Base-by-base conservation (phyloP, 2,329 filamentous ascomycete genomes). In the Gnomoniopsis sp. region DNA sequence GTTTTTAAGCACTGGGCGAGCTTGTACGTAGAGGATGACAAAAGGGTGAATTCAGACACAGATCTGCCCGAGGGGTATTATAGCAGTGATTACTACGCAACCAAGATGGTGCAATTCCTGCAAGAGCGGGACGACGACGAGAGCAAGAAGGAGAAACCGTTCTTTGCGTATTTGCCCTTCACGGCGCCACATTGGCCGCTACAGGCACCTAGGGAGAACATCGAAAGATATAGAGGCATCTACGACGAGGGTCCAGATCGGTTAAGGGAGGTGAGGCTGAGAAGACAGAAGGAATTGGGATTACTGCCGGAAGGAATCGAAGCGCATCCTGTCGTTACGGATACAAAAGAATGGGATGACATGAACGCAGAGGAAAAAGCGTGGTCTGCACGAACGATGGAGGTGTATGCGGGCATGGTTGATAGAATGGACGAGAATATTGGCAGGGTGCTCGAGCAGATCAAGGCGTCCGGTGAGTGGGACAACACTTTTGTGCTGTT, bases 401-500 rank as follows among this genome's bases (percentile, higher is more conserved):
- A 87, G 65, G 78, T 82, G 3, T 88, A 82, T 59, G 84, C 85
- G 0, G 85, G 75, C 14, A 88, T 88, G 82, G 84, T 87, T 3
- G 83, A 87, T 57, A 75, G 75, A 53, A 86, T 87, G 55, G 85
- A 88, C 64, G 68, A 68, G 58, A 84, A 86, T 59, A 78, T 88
- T n/a, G 84, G 84, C 38, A 81, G 81, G 57, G 79, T 87, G 2
- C 71, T 86, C 22, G 72, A 82, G 36, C 81, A 86, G 64, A 76
- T 87, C 2, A 73, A 81, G 58, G 67, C 76, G 47, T 81, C 78
- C 2, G 81, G 78, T 57, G 84, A 88, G 66, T 74, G 84, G 0
- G 84, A 88, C 62, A 86, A 87, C 67, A 88, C 85, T 2, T 82
- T 87, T 61, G 75, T 88, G 53, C 78, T 80, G 65, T 87, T 88